A percentile compares a stretch with the other conserved stretches of the same genome.
phyloP scores from a whole-genome alignment of 2,329 filamentous ascomycete genomes.

The Cladosporium phlei region DNA sequence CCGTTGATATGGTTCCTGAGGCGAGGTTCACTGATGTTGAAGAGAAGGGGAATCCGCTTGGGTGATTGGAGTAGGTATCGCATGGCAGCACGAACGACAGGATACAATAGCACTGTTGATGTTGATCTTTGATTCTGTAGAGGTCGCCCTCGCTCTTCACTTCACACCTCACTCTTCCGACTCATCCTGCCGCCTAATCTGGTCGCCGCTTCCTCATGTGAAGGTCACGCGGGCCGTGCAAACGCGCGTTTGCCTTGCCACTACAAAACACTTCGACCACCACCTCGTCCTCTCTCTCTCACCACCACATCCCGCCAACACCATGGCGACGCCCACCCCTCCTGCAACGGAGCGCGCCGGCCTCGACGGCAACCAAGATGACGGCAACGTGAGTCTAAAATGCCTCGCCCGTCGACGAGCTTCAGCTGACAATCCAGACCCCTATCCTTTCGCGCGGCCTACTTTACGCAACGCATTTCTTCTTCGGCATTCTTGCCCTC shows the following conservation, averaged over 20 bases:
- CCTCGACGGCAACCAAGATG: neutral
- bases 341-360: neutral
- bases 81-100: no score
- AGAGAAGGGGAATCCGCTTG: slow-evolving; percentile 29
- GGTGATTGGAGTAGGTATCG: no score
- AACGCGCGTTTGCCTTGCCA: no score
- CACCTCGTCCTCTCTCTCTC: neutral
- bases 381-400: neutral
- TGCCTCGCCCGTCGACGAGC: no score
- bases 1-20: slow-evolving; percentile 15
- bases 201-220: neutral
- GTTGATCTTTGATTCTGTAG: no score
- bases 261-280: no score
- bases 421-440: neutral
- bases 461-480: neutral
- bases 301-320: neutral
- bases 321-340: neutral
- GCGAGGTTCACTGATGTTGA: slow-evolving; percentile 25
- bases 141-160: no score
- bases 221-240: no score
- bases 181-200: no score
- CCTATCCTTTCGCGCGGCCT: neutral
- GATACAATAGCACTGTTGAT: no score
- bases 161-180: no score
- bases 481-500: neutral